Evolutionary conservation across 2,329 filamentous ascomycete genomes (phyloP).

Genomic region (Dactylonectria macrodidyma): DNA sequence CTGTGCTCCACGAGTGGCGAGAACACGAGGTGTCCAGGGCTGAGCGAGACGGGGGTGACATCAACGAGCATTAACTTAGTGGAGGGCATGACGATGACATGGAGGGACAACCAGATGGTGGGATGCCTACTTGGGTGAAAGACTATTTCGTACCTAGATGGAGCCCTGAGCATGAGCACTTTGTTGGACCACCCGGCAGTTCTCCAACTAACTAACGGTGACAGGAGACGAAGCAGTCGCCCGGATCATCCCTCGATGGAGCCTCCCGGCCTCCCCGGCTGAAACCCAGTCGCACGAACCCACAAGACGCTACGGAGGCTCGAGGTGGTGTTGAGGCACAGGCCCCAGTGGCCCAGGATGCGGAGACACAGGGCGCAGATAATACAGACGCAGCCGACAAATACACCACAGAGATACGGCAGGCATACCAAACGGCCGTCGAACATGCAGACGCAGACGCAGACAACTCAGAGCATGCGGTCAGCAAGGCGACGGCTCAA

Average conservation of each 20-base stretch:
- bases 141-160: neutral
- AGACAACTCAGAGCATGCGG: neutral
- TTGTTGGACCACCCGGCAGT: constrained; percentile 12
- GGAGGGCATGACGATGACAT: neutral
- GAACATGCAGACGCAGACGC: neutral
- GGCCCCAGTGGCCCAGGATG: neutral
- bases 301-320: constrained; percentile 21
- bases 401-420: neutral
- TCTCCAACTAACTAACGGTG: constrained; percentile 32
- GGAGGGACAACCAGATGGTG: neutral
- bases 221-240: constrained; percentile 23
- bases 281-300: constrained; percentile 33
- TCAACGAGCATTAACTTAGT: neutral
- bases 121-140: neutral
- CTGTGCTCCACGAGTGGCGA: constrained; percentile 10
- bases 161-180: neutral
- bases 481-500: neutral
- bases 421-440: neutral
- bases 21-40: neutral
- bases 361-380: neutral
- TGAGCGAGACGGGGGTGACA: neutral
- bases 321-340: neutral
- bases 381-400: neutral
- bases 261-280: constrained; percentile 14
- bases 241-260: constrained; percentile 27